These are phyloP conservation scores for Xerocomellus chrysenteron DNA, from an alignment of 768 basidiomycete genomes.

Conservation along the genomic window DNA sequence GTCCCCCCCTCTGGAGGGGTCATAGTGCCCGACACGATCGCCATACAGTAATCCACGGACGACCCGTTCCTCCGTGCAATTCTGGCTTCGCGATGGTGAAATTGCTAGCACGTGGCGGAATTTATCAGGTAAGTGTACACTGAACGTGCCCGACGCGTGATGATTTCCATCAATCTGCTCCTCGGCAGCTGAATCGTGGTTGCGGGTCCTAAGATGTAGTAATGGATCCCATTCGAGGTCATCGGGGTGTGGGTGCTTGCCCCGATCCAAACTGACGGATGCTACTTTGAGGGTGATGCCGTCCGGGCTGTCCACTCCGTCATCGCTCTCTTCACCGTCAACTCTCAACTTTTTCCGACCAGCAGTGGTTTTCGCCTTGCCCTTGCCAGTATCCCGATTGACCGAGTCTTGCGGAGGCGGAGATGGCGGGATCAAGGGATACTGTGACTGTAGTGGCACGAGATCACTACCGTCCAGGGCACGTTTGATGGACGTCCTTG, in stretches of 20 bases:
- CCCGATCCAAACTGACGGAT: constrained; percentile 9
- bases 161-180: constrained; percentile 24
- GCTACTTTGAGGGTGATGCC: constrained; percentile 23
- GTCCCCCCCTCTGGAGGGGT: constrained; percentile 63
- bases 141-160: constrained; percentile 42
- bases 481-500: constrained; percentile 44
- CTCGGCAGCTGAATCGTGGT: constrained; percentile 20
- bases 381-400: constrained; percentile 37
- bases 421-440: constrained; percentile 60
- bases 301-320: constrained; percentile 21
- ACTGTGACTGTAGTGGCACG: constrained; percentile 17
- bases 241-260: constrained; percentile 15
- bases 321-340: constrained; percentile 30
- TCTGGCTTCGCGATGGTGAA: constrained; percentile 43
- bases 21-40: constrained; percentile 51
- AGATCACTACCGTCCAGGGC: constrained; percentile 36
- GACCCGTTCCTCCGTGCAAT: constrained; percentile 49
- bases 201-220: constrained; percentile 21
- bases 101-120: constrained; percentile 65
- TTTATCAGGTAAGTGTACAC: constrained; percentile 63
- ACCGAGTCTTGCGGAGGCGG: constrained; percentile 49
- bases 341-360: constrained; percentile 52
- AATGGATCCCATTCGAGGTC: constrained; percentile 33
- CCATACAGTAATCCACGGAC: constrained; percentile 64
- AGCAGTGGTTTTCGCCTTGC: constrained; percentile 35